These are phyloP conservation scores for Suillus cothurnatus DNA, from an alignment of 768 basidiomycete genomes.

Conservation along the genomic window DNA sequence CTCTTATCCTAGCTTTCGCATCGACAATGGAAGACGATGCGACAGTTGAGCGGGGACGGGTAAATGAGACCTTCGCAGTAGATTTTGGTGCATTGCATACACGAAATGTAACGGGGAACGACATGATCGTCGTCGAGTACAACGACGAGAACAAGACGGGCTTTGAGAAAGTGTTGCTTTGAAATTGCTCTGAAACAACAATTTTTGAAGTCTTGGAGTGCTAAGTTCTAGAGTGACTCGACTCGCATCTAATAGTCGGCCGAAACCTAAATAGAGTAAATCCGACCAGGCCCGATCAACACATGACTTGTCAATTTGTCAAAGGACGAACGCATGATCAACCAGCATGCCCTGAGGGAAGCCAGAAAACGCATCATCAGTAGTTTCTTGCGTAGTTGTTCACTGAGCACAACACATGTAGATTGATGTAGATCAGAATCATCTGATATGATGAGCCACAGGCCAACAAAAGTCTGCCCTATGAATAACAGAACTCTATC, in stretches of 20 bases:
- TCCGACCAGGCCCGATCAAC: conserved; percentile 17
- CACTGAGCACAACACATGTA: no score
- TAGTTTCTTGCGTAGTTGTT: no score
- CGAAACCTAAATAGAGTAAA: conserved; percentile 20
- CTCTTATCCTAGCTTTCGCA: conserved; percentile 78
- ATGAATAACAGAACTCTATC: no score
- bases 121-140: conserved; percentile 37
- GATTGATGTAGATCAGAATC: no score
- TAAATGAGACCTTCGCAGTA: conserved; percentile 35
- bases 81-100: conserved; percentile 41
- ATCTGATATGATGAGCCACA: no score
- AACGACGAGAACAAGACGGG: conserved; percentile 13
- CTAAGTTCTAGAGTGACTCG: conserved; percentile 21
- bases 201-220: conserved; percentile 12
- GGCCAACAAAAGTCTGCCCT: no score
- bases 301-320: neutral
- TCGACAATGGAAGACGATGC: conserved; percentile 63
- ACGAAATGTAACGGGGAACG: conserved; percentile 46
- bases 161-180: conserved; percentile 8
- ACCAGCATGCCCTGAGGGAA: neutral
- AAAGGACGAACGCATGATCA: neutral
- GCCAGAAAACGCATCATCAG: neutral
- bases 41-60: conserved; percentile 54
- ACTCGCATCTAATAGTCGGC: conserved; percentile 20
- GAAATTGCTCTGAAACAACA: conserved; percentile 11